Conservation (phyloP, 108 stramenopile genomes). For the Mediolabrus comicus region DNA sequence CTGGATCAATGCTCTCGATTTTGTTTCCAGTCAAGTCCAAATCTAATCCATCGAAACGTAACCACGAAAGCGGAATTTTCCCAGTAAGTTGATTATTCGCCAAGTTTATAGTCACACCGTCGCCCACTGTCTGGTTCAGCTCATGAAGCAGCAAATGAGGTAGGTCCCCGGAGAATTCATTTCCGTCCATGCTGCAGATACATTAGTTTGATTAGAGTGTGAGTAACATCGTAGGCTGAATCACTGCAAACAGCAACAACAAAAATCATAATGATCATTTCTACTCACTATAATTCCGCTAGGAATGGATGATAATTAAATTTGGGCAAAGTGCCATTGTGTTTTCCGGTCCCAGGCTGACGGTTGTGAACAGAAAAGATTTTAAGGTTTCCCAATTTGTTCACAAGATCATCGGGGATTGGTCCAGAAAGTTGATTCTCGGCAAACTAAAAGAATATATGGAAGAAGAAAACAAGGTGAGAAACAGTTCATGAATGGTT, state of each 20-base stretch:
- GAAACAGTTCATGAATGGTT: background rate
- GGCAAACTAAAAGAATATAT: conserved; percentile 25
- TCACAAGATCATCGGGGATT: conserved; percentile 35
- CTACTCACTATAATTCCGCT: conserved; percentile 39
- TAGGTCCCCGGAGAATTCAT: conserved; percentile 50
- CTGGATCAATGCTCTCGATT: conserved; percentile 28
- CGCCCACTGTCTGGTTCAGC: conserved; percentile 28
- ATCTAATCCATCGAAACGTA: conserved; percentile 38
- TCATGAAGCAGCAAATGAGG: conserved; percentile 40
- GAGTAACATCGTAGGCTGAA: background rate
- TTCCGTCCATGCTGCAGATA: conserved; percentile 37
- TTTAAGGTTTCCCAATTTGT: conserved; percentile 30
- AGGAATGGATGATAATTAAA: conserved; percentile 42
- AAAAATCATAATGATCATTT: background rate
- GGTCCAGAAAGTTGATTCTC: conserved; percentile 62
- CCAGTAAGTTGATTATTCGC: conserved; percentile 59
- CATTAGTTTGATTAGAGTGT: background rate
- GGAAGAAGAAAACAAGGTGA: background rate
- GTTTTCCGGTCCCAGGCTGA: conserved; percentile 21
- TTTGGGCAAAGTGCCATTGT: conserved; percentile 34
- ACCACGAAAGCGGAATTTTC: conserved; percentile 38
- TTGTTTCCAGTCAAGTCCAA: conserved; percentile 55
- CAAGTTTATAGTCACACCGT: conserved; percentile 45
- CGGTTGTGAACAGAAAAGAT: conserved; percentile 47
- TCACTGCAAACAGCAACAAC: background rate